Conservation (phyloP, 305 asterid genomes). For the Ilex paraguariensis region DNA sequence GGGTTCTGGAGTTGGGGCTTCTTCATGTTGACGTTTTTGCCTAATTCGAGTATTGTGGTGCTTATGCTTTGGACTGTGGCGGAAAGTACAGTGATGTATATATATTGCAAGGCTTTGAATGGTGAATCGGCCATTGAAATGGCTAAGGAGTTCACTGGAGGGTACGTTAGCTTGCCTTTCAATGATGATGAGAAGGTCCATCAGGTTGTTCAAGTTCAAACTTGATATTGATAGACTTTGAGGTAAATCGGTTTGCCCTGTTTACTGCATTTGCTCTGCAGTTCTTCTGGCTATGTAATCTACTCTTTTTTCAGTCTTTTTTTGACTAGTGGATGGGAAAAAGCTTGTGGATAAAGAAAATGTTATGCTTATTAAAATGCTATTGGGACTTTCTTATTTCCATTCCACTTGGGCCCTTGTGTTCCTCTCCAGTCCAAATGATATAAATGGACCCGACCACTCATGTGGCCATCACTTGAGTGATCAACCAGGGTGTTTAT, state of each 20-base stretch:
- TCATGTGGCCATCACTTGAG: too few relatives aligned
- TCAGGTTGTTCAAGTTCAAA: constrained; percentile 29
- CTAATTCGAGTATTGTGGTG: constrained; percentile 28
- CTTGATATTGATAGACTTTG: background rate
- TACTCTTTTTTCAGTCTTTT: too few relatives aligned
- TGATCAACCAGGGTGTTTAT: too few relatives aligned
- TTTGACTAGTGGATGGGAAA: too few relatives aligned
- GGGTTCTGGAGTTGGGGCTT: constrained; percentile 54
- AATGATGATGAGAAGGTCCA: constrained; percentile 65
- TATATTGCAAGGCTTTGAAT: constrained; percentile 41
- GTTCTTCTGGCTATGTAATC: background rate
- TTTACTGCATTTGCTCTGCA: background rate
- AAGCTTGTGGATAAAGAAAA: too few relatives aligned
- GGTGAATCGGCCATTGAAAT: constrained; percentile 88
- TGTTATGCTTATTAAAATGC: too few relatives aligned
- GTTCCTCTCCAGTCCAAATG: too few relatives aligned
- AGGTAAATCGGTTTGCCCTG: background rate
- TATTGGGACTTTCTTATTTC: too few relatives aligned
- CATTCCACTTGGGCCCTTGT: too few relatives aligned
- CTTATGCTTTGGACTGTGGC: constrained; percentile 34
- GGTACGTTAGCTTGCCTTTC: constrained; percentile 75
- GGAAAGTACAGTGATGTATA: constrained; percentile 31
- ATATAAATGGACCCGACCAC: too few relatives aligned
- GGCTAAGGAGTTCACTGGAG: constrained; percentile 70
- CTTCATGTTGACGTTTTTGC: constrained; percentile 37